These are phyloP conservation scores for Tylopilus sp. DNA, from an alignment of 768 basidiomycete genomes.

Conservation along the genomic window DNA sequence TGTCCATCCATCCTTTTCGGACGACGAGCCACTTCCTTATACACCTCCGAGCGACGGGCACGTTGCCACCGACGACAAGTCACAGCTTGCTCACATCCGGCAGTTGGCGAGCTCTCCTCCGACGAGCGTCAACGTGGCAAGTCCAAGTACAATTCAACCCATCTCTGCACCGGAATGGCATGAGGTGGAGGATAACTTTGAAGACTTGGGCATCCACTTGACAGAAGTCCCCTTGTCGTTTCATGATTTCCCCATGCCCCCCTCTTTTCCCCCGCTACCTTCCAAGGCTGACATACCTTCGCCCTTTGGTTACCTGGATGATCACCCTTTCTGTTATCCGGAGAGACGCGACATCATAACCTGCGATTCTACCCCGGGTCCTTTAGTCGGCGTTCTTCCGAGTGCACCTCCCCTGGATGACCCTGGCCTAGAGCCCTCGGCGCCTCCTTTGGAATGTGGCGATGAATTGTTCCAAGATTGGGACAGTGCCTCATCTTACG, in stretches of 20 bases:
- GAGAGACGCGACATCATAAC: constrained; percentile 29
- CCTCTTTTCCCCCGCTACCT: constrained; percentile 33
- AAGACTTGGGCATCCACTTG: constrained; percentile 6
- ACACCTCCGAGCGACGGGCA: constrained; percentile 44
- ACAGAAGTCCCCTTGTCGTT: constrained; percentile 6
- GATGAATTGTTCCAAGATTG: constrained; percentile 23
- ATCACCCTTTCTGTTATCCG: constrained; percentile 38
- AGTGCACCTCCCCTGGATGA: constrained; percentile 33
- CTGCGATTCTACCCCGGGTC: constrained; percentile 35
- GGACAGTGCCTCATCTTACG: constrained; percentile 11
- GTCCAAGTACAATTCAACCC: constrained; percentile 15
- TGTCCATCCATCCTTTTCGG: constrained; percentile 1
- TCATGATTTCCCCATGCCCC: constrained; percentile 6
- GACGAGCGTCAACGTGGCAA: constrained; percentile 8
- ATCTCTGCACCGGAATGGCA: constrained; percentile 54
- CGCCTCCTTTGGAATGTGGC: constrained; percentile 34
- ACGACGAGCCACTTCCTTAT: constrained; percentile 28
- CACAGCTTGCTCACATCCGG: constrained; percentile 49
- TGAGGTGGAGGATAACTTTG: constrained; percentile 45
- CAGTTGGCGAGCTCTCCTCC: constrained; percentile 55
- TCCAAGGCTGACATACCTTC: constrained; percentile 41
- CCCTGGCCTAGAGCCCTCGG: constrained; percentile 42
- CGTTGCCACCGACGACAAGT: constrained; percentile 65
- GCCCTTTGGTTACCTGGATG: constrained; percentile 33
- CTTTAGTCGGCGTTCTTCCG: constrained; percentile 41